Base-by-base conservation (phyloP, 306 rosid genomes). In the Neltuma alba region DNA sequence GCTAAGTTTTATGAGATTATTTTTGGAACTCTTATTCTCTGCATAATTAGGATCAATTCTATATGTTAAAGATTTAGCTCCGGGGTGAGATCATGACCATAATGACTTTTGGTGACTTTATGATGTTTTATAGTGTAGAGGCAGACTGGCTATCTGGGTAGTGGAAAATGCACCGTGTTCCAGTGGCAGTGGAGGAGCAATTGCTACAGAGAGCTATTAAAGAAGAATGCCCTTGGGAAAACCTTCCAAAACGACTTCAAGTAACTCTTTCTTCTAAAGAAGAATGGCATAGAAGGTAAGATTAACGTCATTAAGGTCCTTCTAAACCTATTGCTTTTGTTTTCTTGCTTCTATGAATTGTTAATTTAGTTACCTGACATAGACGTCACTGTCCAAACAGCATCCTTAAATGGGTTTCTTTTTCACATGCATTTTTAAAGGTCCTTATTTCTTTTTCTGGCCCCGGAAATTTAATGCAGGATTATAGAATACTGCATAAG, bases 151-250 rank as follows among this genome's bases (percentile, higher is more conserved):
- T 42, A 40, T 36, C 76, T 78, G 57, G 15, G 81, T 63, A 61
- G 80, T 78, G 57, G 50, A 87, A 87, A 79, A 96, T 96, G 98
- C 98, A 91, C 91, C 96, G 85, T 76, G 61, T 54, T 83, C 83
- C 94, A 0, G 89, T 85, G 40, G 87, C 96, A 44, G 45, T 96
- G 2, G 99, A 93, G 87, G 96, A 96, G 9, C 98, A 93, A 83
- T 76, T 96, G 86, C 40, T 93, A 76, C 83, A 80, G 18, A 96
- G 91, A 80, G 98, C 97, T 36, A 79, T 96, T 79, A 92, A 85
- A 75, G 99, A 96, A 75, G 99, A 96, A 83, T 93, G 97, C 74
- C 86, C 89, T 2, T 96, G 99, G 99, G 99, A 93, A 75, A 96
- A 69, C 68, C 97, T 96, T 70, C 96, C 98, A 0, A 93, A 91